Base-by-base conservation (phyloP, 352 stramenopile genomes). In the Chrysophaeum taylorii region DNA sequence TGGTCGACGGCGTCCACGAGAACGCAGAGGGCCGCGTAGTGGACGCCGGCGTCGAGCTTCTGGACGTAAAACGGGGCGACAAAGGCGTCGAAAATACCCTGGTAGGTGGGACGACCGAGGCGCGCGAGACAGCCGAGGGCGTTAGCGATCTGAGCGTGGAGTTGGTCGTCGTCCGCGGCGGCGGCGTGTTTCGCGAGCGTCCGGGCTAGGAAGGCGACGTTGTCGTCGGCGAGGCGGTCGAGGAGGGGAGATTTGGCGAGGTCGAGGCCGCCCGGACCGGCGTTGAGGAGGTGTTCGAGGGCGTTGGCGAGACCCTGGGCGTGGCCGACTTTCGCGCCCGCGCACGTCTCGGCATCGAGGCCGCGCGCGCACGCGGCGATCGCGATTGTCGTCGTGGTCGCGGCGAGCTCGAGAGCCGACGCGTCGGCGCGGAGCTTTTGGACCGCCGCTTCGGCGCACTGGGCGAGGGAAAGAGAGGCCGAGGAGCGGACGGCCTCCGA, bases 1-100 rank as follows among this genome's bases (percentile, higher is more conserved):
- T 38, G 52, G 5, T 63, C 52, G 52, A 63, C 52, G 52, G 39
- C 52, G 52, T 63, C 52, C 27, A 35, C 12, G 29, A 63, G 25
- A 15, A 39, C 33, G 23, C 52, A 63, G 2, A 63, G 33, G 7
- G 52, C 52, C 9, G 52, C 52, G 33, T 63, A 31, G 27, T 33
- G 4, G 2, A n/a, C 52, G 5, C 2, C 12, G 25, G n/a, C 7
- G 33, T 38, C 33, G 25, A 63, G 5, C 33, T 41, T 12, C 2
- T 25, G 25, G 7, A 2, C 52, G 52, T 63, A 63, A 31, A 41
- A n/a, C 9, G 52, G 52, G 27, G 33, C 27, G 52, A 63, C 52
- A 15, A 2, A 2, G 9, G 52, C 25, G 9, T 9, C 33, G 29
- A 63, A 63, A n/a, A n/a, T n/a, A n/a, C n/a, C n/a, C n/a, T n/a